These are phyloP conservation scores for Hyaloscypha variabilis DNA, from an alignment of 495 filamentous ascomycete genomes.

Conservation along the genomic window DNA sequence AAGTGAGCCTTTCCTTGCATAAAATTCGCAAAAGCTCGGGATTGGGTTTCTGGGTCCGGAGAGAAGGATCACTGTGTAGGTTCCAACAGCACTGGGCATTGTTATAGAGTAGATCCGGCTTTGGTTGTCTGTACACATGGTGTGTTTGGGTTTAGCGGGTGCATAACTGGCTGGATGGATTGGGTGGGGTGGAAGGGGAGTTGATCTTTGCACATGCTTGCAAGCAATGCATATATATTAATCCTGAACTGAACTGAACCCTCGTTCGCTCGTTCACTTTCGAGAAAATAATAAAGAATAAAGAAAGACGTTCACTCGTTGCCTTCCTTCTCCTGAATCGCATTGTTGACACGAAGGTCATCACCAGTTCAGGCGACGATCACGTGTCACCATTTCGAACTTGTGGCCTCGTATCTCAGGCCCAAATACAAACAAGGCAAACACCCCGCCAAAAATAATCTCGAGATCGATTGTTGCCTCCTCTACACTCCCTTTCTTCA, in stretches of 20 bases:
- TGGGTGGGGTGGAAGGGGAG: background rate
- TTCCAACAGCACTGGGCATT: too few species aligned
- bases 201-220: background rate
- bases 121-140: background rate
- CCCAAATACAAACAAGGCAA: background rate
- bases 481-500: background rate
- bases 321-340: too few species aligned
- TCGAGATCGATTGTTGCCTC: conserved; percentile 9
- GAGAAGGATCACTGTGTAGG: too few species aligned
- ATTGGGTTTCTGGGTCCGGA: background rate
- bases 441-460: background rate
- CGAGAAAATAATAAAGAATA: too few species aligned
- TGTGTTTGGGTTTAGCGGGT: background rate
- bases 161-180: background rate
- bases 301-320: too few species aligned
- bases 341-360: too few species aligned
- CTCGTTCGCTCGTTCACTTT: too few species aligned
- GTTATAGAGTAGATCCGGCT: background rate
- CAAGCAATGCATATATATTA: conserved; percentile 3
- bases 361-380: too few species aligned
- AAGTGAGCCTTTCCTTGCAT: conserved; percentile 15
- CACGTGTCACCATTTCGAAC: background rate
- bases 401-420: background rate
- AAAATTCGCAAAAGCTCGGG: background rate
- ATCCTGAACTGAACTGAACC: background rate